Conservation (phyloP, 805 yeast species). For the Candida stauntonica region DNA sequence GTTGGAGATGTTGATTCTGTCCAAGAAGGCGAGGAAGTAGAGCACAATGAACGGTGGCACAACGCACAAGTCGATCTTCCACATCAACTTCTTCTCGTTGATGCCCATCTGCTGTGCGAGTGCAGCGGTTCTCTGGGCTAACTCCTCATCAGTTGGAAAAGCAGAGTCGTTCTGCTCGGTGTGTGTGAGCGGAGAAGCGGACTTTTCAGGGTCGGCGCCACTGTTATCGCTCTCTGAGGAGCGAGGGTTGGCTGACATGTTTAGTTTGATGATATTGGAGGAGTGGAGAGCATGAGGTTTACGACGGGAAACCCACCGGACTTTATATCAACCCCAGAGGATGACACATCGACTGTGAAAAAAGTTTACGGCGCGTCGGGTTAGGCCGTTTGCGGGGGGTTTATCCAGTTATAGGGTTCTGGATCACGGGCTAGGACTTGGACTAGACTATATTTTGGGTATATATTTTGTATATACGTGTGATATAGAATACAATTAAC, state of each 20-base stretch:
- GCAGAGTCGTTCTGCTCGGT: slow-evolving; percentile 3
- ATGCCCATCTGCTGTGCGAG: slow-evolving; percentile 45
- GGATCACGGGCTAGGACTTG: too few relatives aligned
- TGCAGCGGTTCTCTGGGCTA: slow-evolving; percentile 22
- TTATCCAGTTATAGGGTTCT: too few relatives aligned
- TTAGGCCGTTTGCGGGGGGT: not conserved
- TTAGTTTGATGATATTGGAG: not conserved
- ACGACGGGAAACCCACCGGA: too few relatives aligned
- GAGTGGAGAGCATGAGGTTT: too few relatives aligned
- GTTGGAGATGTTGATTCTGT: slow-evolving; percentile 78
- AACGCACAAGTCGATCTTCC: slow-evolving; percentile 56
- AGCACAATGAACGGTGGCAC: slow-evolving; percentile 74
- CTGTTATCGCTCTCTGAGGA: not conserved
- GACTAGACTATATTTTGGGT: too few relatives aligned
- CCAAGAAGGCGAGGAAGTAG: slow-evolving; percentile 73
- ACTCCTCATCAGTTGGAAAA: slow-evolving; percentile 21
- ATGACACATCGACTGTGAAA: not conserved
- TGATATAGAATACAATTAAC: too few relatives aligned
- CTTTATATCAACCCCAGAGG: not conserved
- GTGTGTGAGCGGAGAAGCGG: slow-evolving; percentile 1
- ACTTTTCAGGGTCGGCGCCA: slow-evolving; percentile 8
- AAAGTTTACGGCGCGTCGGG: not conserved
- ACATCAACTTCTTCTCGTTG: slow-evolving; percentile 50
- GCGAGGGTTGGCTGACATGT: slow-evolving; percentile 1
- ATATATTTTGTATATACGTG: too few relatives aligned